Evolutionary conservation across 371 early-diverging fungal species (phyloP).

Genomic region (Mucor circinelloides): DNA sequence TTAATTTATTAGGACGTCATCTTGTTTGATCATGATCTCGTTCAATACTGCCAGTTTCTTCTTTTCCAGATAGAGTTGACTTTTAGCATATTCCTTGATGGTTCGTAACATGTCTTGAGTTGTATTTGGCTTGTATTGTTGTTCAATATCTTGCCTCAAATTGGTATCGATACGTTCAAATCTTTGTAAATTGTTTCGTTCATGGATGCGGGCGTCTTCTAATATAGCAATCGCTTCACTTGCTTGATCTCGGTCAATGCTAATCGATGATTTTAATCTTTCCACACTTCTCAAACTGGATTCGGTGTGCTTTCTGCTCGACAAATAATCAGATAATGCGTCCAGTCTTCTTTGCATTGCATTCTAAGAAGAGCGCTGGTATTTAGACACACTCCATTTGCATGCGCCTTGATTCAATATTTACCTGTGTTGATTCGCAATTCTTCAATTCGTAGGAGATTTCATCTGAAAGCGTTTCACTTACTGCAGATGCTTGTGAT

Average conservation of each 20-base stretch:
- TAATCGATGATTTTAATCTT: constrained; percentile 43
- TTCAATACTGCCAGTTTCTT: constrained; percentile 30
- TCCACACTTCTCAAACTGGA: constrained; percentile 38
- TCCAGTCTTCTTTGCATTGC: constrained; percentile 35
- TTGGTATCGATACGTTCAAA: constrained; percentile 40
- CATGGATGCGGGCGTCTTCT: constrained; percentile 35
- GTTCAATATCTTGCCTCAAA: constrained; percentile 36
- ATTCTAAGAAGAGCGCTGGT: constrained; percentile 6
- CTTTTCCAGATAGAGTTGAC: constrained; percentile 40
- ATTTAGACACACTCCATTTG: too few species aligned
- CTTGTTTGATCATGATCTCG: background rate
- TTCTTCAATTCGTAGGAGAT: constrained; percentile 37
- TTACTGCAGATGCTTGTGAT: constrained; percentile 26
- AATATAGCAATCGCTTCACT: constrained; percentile 43
- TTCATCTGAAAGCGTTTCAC: constrained; percentile 39
- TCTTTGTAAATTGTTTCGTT: constrained; percentile 24
- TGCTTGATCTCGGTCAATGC: constrained; percentile 40
- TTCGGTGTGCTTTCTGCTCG: constrained; percentile 37
- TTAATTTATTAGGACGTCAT: background rate
- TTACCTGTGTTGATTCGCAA: constrained; percentile 34
- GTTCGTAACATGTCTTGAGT: constrained; percentile 29
- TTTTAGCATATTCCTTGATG: constrained; percentile 38
- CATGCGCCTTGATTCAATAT: background rate
- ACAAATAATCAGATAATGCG: constrained; percentile 34
- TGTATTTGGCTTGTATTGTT: constrained; percentile 27